Percentiles rank a stretch among this genome's conserved stretches.
These are phyloP conservation scores for Zopfochytrium polystomum DNA, from an alignment of 371 early-diverging fungal genomes.

Conservation along the genomic window DNA sequence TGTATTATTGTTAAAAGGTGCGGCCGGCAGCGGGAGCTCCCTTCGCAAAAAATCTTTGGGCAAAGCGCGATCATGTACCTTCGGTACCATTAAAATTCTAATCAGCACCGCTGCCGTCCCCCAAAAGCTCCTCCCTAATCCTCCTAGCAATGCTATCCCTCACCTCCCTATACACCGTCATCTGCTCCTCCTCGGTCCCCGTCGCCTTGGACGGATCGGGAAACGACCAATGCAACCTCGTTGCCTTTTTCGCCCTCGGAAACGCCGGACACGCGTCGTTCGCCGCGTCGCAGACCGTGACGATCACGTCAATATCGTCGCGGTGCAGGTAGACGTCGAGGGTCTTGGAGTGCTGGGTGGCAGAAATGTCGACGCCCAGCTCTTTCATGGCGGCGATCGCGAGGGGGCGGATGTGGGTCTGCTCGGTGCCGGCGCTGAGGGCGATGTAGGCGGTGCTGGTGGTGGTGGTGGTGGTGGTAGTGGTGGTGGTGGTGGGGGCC, in stretches of 20 bases:
- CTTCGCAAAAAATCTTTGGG: too few relatives aligned
- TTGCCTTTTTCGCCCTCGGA: conserved; percentile 11
- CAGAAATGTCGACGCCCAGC: conserved; percentile 26
- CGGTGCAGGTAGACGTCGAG: conserved; percentile 21
- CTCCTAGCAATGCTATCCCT: conserved; percentile 19
- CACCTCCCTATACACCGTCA: conserved; percentile 10
- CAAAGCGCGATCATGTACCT: too few relatives aligned
- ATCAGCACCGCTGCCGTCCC: too few relatives aligned
- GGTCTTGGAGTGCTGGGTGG: conserved; percentile 24
- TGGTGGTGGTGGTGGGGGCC: too few relatives aligned
- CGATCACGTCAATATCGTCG: conserved; percentile 24
- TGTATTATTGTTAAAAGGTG: too few relatives aligned
- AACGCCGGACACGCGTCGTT: conserved; percentile 27
- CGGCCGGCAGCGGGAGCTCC: too few relatives aligned
- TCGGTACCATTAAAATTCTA: too few relatives aligned
- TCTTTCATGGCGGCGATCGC: conserved; percentile 27
- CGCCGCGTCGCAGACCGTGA: conserved; percentile 31
- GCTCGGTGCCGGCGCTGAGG: conserved; percentile 27
- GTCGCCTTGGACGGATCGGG: conserved; percentile 26
- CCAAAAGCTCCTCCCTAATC: conserved; percentile 15
- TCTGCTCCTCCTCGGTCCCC: conserved; percentile 25
- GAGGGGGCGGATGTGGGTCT: conserved; percentile 25
- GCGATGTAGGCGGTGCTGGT: conserved; percentile 11
- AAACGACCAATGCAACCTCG: conserved; percentile 29
- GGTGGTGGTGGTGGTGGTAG: too few relatives aligned